Evolutionary conservation across 1,284 basidiomycete genomes (phyloP).

Genomic region (Mycosarcoma maydis): DNA sequence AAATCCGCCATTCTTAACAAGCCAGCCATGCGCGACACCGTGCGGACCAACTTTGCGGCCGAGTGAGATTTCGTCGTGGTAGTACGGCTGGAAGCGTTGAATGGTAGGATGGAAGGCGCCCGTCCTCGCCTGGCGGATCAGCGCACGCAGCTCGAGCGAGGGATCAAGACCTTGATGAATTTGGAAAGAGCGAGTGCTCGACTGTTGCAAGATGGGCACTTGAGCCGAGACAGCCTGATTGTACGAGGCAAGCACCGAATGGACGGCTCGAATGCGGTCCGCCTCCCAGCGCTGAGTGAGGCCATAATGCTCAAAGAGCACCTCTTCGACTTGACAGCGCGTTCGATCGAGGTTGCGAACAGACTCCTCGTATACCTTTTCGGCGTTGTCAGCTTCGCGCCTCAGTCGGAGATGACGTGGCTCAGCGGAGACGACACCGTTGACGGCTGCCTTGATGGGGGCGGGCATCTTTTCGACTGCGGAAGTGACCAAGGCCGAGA

Average conservation of each 20-base stretch:
- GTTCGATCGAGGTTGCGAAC: constrained; percentile 57
- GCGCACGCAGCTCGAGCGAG: constrained; percentile 34
- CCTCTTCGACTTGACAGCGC: constrained; percentile 57
- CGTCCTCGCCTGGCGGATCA: constrained; percentile 52
- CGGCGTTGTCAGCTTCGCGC: constrained; percentile 59
- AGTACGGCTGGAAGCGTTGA: constrained; percentile 62
- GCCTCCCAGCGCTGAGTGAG: constrained; percentile 58
- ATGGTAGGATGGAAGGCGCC: constrained; percentile 60
- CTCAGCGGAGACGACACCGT: constrained; percentile 53
- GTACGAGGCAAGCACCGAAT: constrained; percentile 50
- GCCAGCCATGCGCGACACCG: constrained; percentile 26
- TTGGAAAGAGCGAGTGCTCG: constrained; percentile 24
- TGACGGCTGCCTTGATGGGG: constrained; percentile 55
- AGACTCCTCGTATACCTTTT: constrained; percentile 53
- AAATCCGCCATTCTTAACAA: constrained; percentile 58
- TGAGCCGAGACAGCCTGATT: constrained; percentile 33
- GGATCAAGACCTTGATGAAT: constrained; percentile 33
- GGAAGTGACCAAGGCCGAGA: constrained; percentile 53
- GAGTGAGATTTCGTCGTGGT: constrained; percentile 60
- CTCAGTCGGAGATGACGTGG: constrained; percentile 58
- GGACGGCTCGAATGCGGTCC: constrained; percentile 60
- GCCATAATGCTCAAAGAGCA: constrained; percentile 58
- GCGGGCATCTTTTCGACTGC: constrained; percentile 57
- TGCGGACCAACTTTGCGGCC: constrained; percentile 37
- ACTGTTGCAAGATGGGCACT: constrained; percentile 37